A percentile compares a stretch with the other conserved stretches of the same genome.
These are phyloP conservation scores for Vitis hybrid DNA, from an alignment of 177 flowering plant species.

Conservation along the genomic window DNA sequence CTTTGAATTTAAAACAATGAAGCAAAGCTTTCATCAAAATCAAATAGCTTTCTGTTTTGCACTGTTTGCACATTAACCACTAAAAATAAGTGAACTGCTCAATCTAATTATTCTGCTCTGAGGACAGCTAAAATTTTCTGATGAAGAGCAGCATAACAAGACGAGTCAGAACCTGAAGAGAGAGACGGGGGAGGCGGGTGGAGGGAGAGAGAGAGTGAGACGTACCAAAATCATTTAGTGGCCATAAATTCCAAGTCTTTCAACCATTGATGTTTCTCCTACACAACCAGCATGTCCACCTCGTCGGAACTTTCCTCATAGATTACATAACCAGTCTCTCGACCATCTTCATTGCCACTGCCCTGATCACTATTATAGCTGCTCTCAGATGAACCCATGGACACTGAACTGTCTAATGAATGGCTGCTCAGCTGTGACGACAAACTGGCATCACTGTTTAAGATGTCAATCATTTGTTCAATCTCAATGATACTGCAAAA, in stretches of 20 bases:
- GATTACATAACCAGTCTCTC: constrained; percentile 35
- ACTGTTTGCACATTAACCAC: not conserved
- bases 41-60: no score
- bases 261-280: constrained; percentile 17
- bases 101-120: no score
- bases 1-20: no score
- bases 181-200: no score
- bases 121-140: no score
- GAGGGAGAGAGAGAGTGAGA: not conserved
- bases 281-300: constrained; percentile 37
- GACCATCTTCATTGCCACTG: constrained; percentile 77
- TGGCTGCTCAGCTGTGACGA: constrained; percentile 46
- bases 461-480: constrained; percentile 53
- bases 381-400: constrained; percentile 59
- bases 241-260: constrained; percentile 9
- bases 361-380: constrained; percentile 76
- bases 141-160: no score
- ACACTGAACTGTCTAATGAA: constrained; percentile 41
- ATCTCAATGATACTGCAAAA: constrained; percentile 58
- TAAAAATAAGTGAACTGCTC: no score
- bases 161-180: no score
- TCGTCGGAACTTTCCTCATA: constrained; percentile 81
- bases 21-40: no score
- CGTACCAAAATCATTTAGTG: constrained; percentile 16
- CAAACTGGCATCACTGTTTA: constrained; percentile 46